Conservation (phyloP, 768 basidiomycete genomes). For the Lactarius indigo region DNA sequence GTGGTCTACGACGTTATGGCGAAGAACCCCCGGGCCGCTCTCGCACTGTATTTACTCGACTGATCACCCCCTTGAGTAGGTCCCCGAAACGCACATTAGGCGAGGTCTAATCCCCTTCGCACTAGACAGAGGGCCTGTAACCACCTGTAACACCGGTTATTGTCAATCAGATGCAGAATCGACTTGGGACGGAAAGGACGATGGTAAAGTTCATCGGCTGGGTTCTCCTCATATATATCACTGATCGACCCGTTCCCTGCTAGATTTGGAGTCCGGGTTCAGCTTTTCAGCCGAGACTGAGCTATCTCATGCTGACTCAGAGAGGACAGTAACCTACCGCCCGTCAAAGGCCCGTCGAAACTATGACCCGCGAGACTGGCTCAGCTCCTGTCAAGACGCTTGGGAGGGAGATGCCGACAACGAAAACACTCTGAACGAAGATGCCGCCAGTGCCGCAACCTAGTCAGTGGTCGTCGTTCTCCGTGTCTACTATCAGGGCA, state of each 20-base stretch:
- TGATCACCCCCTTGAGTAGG: conserved; percentile 24
- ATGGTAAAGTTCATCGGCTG: conserved; percentile 11
- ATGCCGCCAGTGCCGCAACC: conserved; percentile 6
- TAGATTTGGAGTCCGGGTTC: conserved; percentile 18
- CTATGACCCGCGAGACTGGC: conserved; percentile 15
- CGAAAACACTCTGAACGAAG: background rate
- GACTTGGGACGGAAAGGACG: conserved; percentile 20
- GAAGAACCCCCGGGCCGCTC: conserved; percentile 24
- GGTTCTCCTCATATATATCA: background rate
- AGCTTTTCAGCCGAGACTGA: conserved; percentile 17
- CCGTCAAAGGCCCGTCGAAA: conserved; percentile 11
- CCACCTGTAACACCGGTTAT: background rate
- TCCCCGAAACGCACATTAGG: conserved; percentile 24
- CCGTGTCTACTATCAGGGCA: conserved; percentile 14
- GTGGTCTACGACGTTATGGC: conserved; percentile 23
- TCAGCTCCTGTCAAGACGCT: conserved; percentile 10
- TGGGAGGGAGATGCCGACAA: conserved; percentile 3
- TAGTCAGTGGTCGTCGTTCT: conserved; percentile 20
- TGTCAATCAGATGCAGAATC: conserved; percentile 11
- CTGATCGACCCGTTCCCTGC: background rate
- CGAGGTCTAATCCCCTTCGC: conserved; percentile 19
- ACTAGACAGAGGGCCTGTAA: conserved; percentile 1
- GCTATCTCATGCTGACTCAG: conserved; percentile 20
- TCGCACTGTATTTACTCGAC: conserved; percentile 20
- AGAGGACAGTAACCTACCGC: conserved; percentile 12